A percentile compares a stretch with the other conserved stretches of the same genome.
phyloP scores from a whole-genome alignment of 1,139 yeast genomes.

The Fermentozyma sake region DNA sequence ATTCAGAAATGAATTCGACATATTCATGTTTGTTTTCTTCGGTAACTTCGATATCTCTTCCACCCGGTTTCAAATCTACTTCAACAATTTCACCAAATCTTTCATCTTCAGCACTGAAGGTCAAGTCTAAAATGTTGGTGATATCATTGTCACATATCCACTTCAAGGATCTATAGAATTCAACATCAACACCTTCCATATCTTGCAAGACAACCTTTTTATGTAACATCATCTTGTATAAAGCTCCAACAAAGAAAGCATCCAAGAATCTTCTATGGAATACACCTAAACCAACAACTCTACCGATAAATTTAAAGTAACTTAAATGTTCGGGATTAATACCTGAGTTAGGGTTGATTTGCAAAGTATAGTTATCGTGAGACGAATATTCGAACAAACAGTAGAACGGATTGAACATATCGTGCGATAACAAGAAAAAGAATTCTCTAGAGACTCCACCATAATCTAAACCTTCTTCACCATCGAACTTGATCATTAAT shows the following conservation, averaged over 20 bases:
- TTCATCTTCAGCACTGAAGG: slow-evolving; percentile 94
- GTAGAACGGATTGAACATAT: slow-evolving; percentile 97
- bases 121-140: slow-evolving; percentile 72
- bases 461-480: slow-evolving; percentile 98
- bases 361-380: slow-evolving; percentile 95
- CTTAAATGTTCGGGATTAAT: slow-evolving; percentile 97
- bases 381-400: slow-evolving; percentile 96
- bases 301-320: slow-evolving; percentile 95
- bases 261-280: slow-evolving; percentile 97
- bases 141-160: slow-evolving; percentile 96
- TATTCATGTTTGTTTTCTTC: slow-evolving; percentile 94
- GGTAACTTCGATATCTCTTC: slow-evolving; percentile 83
- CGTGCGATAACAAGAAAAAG: slow-evolving; percentile 92
- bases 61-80: slow-evolving; percentile 86
- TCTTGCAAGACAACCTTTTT: slow-evolving; percentile 93
- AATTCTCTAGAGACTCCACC: slow-evolving; percentile 99
- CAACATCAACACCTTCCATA: slow-evolving; percentile 99
- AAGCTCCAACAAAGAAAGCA: slow-evolving; percentile 96
- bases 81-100: slow-evolving; percentile 91
- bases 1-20: slow-evolving; percentile 90
- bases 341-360: slow-evolving; percentile 96
- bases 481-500: slow-evolving; percentile 95
- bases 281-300: slow-evolving; percentile 96
- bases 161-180: slow-evolving; percentile 86
- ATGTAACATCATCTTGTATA: slow-evolving; percentile 95